Evolutionary conservation across 805 yeast species (phyloP), one percentile per base, ranked within the genome.

Genomic region (Wickerhamomyces silvicola): DNA sequence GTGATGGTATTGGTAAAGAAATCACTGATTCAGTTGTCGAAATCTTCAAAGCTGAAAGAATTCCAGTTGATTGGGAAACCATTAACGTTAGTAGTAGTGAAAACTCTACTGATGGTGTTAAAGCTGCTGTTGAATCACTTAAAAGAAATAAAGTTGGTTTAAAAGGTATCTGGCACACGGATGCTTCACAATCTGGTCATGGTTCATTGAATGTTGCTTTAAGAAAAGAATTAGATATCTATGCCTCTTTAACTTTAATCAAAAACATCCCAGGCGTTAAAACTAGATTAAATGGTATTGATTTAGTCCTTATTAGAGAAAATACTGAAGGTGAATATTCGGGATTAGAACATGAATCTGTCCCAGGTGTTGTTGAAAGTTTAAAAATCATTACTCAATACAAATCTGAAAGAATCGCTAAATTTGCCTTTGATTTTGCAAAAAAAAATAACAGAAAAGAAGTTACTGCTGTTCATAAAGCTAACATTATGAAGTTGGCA

Each of bases 311-410:
- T 46, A 94, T 92, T 59, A 86, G 98, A 74, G 98, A 92, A 68
- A 92, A 92, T 74, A 90, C 97, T 48, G 97, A 90, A 70, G 97
- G 95, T 68, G 97, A 90, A 68, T 90, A 86, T 72, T 90, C 97
- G 32, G 97, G 97, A 54, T 73, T 92, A 54, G 98, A 90, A 73
- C 97, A 92, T 68, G 92, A 82, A 64, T 84, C 95, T 29, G 92
- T 85, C 52, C 94, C 95, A 46, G 97, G 96, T 65, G 96, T 90
- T 45, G 97, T 92, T 46, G 97, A 90, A 72, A 84, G 95, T 25
- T 71, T 88, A 53, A 90, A 92, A 71, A 85, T 92, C 63, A 82
- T 90, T 71, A 90, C 97, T 52, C 79, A 84, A 66, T 73, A 75
- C 68, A 88, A 90, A 70, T 81, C 95, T 36, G 98, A 92, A 75